These are phyloP conservation scores for Omphalea diandra DNA, from an alignment of 441 rosid genomes.

Conservation along the genomic window DNA sequence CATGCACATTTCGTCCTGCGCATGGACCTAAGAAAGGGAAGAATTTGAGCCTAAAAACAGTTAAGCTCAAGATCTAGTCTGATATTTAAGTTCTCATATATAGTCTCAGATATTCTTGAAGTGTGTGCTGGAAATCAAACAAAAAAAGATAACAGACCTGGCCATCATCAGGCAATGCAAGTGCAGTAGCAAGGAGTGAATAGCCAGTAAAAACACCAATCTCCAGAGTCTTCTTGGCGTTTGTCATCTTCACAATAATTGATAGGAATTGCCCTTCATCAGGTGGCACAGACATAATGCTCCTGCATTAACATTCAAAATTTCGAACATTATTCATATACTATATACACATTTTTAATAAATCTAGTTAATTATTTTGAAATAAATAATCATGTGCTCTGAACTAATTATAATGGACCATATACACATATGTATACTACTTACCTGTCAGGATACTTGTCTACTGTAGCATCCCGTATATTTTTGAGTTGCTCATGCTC, in stretches of 20 bases:
- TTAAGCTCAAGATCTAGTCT: too few relatives aligned
- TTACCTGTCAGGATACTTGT: constrained; percentile 31
- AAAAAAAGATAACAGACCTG: constrained; percentile 35
- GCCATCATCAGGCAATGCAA: constrained; percentile 52
- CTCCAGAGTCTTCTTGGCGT: constrained; percentile 57
- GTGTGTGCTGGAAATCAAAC: too few relatives aligned
- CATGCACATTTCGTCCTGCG: too few relatives aligned
- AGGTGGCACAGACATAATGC: constrained; percentile 32
- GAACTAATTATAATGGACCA: too few relatives aligned
- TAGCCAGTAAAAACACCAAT: constrained; percentile 72
- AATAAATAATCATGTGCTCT: too few relatives aligned
- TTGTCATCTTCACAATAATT: constrained; percentile 42
- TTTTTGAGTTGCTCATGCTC: constrained; percentile 48
- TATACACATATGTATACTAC: not conserved
- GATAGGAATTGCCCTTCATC: constrained; percentile 53
- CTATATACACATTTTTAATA: too few relatives aligned
- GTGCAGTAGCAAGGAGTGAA: constrained; percentile 53
- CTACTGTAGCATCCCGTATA: constrained; percentile 40
- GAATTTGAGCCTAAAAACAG: too few relatives aligned
- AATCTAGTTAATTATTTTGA: too few relatives aligned
- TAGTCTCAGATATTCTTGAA: too few relatives aligned
- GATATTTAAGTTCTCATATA: too few relatives aligned
- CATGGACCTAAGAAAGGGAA: too few relatives aligned
- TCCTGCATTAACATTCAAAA: constrained; percentile 28
- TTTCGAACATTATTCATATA: not conserved